Evolutionary conservation across 2,329 filamentous ascomycete species (phyloP).

Genomic region (Corynespora cassiicola): DNA sequence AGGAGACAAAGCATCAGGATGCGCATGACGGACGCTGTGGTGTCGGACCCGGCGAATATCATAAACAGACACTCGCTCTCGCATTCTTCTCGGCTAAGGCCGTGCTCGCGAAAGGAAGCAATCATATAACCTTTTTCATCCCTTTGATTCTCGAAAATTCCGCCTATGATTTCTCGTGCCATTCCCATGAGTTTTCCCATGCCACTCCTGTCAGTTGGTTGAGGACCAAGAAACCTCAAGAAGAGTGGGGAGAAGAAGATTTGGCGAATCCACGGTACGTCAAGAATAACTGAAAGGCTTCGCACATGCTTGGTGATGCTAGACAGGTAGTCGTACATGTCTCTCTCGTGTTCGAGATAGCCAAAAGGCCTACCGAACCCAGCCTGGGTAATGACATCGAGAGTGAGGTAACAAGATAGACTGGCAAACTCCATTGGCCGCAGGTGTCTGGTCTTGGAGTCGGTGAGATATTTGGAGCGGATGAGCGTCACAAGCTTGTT

Average conservation of each 20-base stretch:
- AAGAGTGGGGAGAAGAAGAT: slow-evolving; percentile 9
- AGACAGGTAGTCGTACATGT: slow-evolving; percentile 51
- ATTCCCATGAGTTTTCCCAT: slow-evolving; percentile 8
- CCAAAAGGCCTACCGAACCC: slow-evolving; percentile 60
- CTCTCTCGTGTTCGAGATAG: slow-evolving; percentile 55
- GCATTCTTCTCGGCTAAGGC: slow-evolving; percentile 13
- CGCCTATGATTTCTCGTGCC: too few relatives aligned
- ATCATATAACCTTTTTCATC: too few relatives aligned
- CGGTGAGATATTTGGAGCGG: slow-evolving; percentile 53
- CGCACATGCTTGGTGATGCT: slow-evolving; percentile 45
- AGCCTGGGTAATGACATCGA: slow-evolving; percentile 61
- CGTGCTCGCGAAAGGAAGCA: slow-evolving; percentile 13
- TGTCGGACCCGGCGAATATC: slow-evolving; percentile 18
- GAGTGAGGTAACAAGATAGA: slow-evolving; percentile 59
- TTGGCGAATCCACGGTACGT: slow-evolving; percentile 10
- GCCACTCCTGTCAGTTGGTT: slow-evolving; percentile 4
- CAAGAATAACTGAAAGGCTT: slow-evolving; percentile 5
- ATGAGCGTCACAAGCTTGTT: slow-evolving; percentile 54
- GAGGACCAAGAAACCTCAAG: slow-evolving; percentile 3
- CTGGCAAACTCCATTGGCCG: slow-evolving; percentile 51
- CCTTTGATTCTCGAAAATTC: too few relatives aligned
- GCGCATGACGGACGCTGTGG: slow-evolving; percentile 15
- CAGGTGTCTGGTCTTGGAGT: slow-evolving; percentile 28
- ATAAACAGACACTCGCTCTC: slow-evolving; percentile 12
- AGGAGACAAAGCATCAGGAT: slow-evolving; percentile 13